phyloP scores from a whole-genome alignment of 306 rosid genomes.

The Delonix regia region DNA sequence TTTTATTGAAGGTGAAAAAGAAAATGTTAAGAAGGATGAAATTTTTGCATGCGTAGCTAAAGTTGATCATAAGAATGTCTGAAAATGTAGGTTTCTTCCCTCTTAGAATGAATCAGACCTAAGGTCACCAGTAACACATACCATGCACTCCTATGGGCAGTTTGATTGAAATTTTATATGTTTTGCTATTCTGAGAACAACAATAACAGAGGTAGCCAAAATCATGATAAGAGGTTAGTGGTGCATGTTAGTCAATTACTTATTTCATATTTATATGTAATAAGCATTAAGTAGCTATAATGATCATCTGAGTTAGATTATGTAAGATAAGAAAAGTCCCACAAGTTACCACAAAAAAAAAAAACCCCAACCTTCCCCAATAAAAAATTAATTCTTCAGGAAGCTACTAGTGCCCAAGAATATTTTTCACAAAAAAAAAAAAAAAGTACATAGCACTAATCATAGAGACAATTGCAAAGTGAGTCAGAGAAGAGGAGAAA shows the following conservation, averaged over 20 bases:
- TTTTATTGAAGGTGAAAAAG: neutral
- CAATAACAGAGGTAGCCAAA: neutral
- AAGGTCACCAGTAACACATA: neutral
- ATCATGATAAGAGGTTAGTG: neutral
- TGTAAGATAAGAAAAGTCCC: too few species aligned
- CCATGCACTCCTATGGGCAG: neutral
- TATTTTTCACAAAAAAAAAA: neutral
- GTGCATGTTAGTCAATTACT: neutral
- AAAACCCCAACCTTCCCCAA: too few species aligned
- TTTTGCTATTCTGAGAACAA: neutral
- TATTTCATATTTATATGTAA: neutral
- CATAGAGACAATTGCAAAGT: neutral
- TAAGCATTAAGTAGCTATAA: neutral
- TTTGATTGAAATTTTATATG: neutral
- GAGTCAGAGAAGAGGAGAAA: neutral
- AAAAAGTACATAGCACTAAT: neutral
- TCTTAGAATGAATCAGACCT: conserved; percentile 3
- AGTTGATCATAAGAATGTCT: neutral
- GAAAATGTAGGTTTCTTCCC: conserved; percentile 19
- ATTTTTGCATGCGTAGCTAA: neutral
- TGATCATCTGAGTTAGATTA: neutral
- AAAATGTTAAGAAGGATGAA: neutral
- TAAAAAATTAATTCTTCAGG: neutral
- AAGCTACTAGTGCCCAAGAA: neutral
- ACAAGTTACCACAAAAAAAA: too few species aligned